A percentile compares a stretch with the other conserved stretches of the same genome.
Evolutionary conservation across 2,329 filamentous ascomycete genomes (phyloP).

Genomic region (Sclerotinia trifoliorum): DNA sequence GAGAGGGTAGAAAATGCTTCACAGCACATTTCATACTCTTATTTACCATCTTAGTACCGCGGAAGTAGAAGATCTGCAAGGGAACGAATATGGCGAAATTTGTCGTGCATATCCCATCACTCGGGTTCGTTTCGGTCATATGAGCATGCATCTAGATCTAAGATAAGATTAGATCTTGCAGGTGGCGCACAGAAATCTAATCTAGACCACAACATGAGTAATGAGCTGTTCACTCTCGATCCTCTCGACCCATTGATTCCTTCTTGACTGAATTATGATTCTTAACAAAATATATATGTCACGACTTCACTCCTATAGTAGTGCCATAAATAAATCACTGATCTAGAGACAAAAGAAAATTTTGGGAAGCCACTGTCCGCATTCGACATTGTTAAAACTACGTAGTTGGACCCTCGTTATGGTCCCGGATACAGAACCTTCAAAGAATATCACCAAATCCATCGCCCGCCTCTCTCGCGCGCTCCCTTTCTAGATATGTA

Average conservation of each 20-base stretch:
- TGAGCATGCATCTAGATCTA: neutral
- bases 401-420: neutral
- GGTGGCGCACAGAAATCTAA: neutral
- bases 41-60: neutral
- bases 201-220: neutral
- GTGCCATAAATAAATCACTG: neutral
- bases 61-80: neutral
- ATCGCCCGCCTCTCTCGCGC: neutral
- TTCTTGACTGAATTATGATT: neutral
- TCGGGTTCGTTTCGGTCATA: slow-evolving; percentile 6
- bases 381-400: neutral
- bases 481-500: neutral
- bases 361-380: neutral
- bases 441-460: neutral
- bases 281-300: neutral
- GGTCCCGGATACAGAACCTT: neutral
- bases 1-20: too few relatives aligned
- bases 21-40: neutral
- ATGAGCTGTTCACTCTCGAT: neutral
- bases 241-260: neutral
- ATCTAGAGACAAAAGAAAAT: neutral
- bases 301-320: neutral
- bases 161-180: slow-evolving; percentile 11
- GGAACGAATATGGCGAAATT: slow-evolving; percentile 1
- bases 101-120: slow-evolving; percentile 9